These are phyloP conservation scores for Colletotrichum gigasporum DNA, from an alignment of 2,329 filamentous ascomycete genomes.

Conservation along the genomic window DNA sequence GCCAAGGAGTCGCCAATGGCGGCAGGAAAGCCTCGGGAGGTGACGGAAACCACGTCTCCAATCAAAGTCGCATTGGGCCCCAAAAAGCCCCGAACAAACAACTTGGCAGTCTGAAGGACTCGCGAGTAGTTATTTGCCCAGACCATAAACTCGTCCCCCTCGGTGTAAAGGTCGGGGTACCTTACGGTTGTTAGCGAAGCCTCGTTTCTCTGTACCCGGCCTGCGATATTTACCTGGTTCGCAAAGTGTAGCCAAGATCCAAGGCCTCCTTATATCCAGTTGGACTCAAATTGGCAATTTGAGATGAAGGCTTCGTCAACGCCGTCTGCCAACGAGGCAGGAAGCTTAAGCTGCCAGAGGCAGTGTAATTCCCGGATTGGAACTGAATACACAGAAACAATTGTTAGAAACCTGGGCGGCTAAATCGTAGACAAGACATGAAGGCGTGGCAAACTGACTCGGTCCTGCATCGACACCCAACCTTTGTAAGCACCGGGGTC, in stretches of 20 bases:
- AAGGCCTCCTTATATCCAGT: constrained; percentile 71
- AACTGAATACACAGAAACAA: constrained; percentile 52
- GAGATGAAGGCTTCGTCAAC: constrained; percentile 60
- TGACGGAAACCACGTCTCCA: constrained; percentile 67
- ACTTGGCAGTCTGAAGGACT: constrained; percentile 68
- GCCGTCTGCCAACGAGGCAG: constrained; percentile 67
- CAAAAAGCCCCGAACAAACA: constrained; percentile 70
- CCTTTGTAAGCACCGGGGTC: constrained; percentile 67
- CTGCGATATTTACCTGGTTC: constrained; percentile 46
- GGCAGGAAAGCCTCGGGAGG: constrained; percentile 58
- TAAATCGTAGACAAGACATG: not conserved
- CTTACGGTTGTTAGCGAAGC: constrained; percentile 32
- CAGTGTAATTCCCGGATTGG: constrained; percentile 61
- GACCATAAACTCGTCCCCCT: constrained; percentile 62
- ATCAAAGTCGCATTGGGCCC: constrained; percentile 62
- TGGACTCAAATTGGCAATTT: constrained; percentile 67
- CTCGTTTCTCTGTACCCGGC: not conserved
- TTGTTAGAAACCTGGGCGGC: not conserved
- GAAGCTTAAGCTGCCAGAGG: constrained; percentile 63
- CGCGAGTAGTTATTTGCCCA: constrained; percentile 75
- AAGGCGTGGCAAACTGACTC: constrained; percentile 42
- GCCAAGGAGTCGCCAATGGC: constrained; percentile 70
- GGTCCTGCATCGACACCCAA: constrained; percentile 60
- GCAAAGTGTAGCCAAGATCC: constrained; percentile 62
- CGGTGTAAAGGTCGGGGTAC: constrained; percentile 59